Evolutionary conservation across 306 rosid genomes (phyloP).

Genomic region (Gastrolobium bilobum): DNA sequence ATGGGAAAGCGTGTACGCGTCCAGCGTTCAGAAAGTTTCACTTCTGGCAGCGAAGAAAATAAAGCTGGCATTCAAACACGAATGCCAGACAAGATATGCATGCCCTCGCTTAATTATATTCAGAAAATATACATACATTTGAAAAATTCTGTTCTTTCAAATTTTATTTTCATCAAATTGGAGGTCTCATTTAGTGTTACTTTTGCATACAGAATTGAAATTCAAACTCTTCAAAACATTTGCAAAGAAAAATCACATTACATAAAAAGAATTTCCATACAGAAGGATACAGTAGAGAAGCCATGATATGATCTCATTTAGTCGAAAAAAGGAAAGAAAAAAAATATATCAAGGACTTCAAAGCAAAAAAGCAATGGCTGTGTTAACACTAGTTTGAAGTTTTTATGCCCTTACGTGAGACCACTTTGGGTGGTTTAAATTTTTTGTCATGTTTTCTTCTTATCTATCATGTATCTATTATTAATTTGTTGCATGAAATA

Average conservation of each 20-base stretch:
- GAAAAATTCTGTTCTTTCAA: no score
- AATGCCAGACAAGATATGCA: background rate
- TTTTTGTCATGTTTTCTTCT: background rate
- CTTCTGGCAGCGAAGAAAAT: background rate
- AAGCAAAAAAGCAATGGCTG: background rate
- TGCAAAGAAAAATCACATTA: background rate
- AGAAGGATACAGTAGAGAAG: background rate
- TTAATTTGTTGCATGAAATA: no score
- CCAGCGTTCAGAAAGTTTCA: background rate
- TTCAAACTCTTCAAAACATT: background rate
- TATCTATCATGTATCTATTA: no score
- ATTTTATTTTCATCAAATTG: no score
- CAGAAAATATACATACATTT: no score
- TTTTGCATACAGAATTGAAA: background rate
- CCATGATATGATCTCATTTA: background rate
- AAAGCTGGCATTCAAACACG: slow-evolving; percentile 1
- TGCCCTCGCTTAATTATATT: background rate
- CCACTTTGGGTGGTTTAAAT: background rate
- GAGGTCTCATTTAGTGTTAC: no score
- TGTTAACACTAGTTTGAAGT: background rate
- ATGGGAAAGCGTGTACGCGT: background rate
- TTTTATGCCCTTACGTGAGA: background rate
- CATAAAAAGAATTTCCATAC: background rate
- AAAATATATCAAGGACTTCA: background rate
- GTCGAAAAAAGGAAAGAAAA: no score